Base-by-base conservation (phyloP, 495 filamentous ascomycete genomes). In the Daldinia decipiens region DNA sequence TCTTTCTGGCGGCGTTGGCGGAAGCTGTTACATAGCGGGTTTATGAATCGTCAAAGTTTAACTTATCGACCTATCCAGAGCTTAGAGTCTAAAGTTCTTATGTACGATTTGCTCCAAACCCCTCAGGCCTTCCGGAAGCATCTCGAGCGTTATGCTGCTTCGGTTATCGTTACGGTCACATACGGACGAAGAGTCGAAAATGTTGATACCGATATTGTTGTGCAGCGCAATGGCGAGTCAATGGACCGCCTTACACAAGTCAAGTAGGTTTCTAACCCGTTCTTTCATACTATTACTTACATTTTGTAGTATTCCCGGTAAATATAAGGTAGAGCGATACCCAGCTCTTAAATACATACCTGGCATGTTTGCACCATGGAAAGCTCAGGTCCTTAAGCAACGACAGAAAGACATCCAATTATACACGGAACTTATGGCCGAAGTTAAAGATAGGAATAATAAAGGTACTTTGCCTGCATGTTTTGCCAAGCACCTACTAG, bases 161-260 rank as follows among this genome's bases (percentile, higher is more conserved):
- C 84, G 34, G 83, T 89, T 26, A 85, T 89, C 34, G 84, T 87
- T 24, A 86, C 81, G 19, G 85, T 89, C 21, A 85, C 85, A 11
- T 89, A 88, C 69, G 87, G 87, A 5, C 81, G 87, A 29, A 76
- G 87, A 27, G 85, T 89, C 15, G 82, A 87, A 73, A 77, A 83
- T 19, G 77, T 88, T 32, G 77, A 84, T 32, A 83, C 84, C 17
- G 78, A 85, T 52, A 77, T 84, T 31, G 84, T 90, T 19, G 79
- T 82, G 12, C 77, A 81, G 43, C 79, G 85, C 19, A 85, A 88
- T 43, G 74, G 63, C 50, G 78, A 87, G 61, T 85, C 84, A 15
- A 88, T 89, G 85, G 84, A 84, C 15, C 86, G 86, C 62, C 78
- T 86, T 59, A 85, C 87, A 9, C 82, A 80, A n/a, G 80, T 88